Base-by-base conservation (phyloP, 768 basidiomycete species). In the Tephrocybe sp. region DNA sequence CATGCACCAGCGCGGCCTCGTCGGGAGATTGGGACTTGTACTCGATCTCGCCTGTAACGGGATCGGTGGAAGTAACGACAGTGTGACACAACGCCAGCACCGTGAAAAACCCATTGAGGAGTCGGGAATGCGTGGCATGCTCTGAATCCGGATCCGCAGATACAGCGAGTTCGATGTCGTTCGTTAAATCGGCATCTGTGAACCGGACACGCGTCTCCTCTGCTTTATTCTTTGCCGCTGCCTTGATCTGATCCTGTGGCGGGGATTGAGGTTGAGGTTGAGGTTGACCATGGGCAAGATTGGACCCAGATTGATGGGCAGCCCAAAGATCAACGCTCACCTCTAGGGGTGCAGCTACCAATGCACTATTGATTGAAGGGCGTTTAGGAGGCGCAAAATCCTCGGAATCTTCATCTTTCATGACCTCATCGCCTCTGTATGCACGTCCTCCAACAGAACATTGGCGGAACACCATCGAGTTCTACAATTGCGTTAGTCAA, bases 11-110 rank as follows among this genome's bases (percentile, higher is more conserved):
- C 5, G 96, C 96, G n/a, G 93, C 89, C 72, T 98, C 96, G 62
- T 98, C 96, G 8, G 96, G 96, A 0, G 86, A 89, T 67, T 98
- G 96, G 1, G 96, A 92, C 71, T 95, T 97, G 78, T 97, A 98
- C 60, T 87, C 79, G 40, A 96, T 83, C 16, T 74, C 76, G 34
- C 87, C 85, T 1, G 87, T 89, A 34, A 72, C 71, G 0, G 79
- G 76, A 62, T 93, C 80, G 33, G 84, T 76, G 14, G 78, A 76
- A 0, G 90, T 84, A 36, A 98, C 78, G 31, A 95, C 96, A 7
- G 94, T 96, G 66, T 98, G 96, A 70, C 96, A 98, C 3, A 98
- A 76, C 17, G 89, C 88, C 48, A 98, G 77, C 16, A 91, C 89
- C 5, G 85, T 82, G 77, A 97, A 97, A 73, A 98, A 98, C 10